Evolutionary conservation across 768 basidiomycete species (phyloP).

Genomic region (Mycena capillaripes): DNA sequence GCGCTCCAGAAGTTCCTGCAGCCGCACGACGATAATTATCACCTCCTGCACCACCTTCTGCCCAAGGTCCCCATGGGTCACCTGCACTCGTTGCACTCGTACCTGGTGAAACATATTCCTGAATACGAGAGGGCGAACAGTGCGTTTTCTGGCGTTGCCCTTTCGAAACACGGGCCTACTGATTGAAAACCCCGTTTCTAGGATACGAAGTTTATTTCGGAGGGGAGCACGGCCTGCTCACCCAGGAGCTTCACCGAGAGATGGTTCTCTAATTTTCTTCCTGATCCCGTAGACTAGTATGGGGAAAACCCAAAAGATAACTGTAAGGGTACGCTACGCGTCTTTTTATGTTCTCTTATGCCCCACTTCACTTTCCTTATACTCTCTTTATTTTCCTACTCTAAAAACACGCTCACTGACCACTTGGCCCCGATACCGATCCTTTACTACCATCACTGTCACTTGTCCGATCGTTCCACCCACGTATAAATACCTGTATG

Average conservation of each 20-base stretch:
- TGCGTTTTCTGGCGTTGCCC: background rate
- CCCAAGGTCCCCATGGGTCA: background rate
- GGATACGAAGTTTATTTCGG: background rate
- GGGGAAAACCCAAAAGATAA: too few relatives aligned
- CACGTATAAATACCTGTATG: too few relatives aligned
- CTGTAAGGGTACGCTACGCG: too few relatives aligned
- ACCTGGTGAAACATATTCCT: background rate
- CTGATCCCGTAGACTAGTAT: background rate
- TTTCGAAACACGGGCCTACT: background rate
- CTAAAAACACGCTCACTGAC: too few relatives aligned
- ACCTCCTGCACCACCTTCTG: background rate
- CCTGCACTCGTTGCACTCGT: background rate
- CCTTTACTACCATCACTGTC: too few relatives aligned
- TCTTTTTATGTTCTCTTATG: too few relatives aligned
- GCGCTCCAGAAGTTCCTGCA: background rate
- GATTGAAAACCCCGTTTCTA: background rate
- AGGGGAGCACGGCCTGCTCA: background rate
- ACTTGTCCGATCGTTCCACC: too few relatives aligned
- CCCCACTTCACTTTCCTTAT: too few relatives aligned
- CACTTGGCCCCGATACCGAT: too few relatives aligned
- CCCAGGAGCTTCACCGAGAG: background rate
- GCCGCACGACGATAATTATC: background rate
- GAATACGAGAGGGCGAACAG: background rate
- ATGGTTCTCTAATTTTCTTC: background rate
- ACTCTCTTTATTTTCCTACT: too few relatives aligned